phyloP scores from a whole-genome alignment of 2,329 filamentous ascomycete species.

The Aspergillus persii region DNA sequence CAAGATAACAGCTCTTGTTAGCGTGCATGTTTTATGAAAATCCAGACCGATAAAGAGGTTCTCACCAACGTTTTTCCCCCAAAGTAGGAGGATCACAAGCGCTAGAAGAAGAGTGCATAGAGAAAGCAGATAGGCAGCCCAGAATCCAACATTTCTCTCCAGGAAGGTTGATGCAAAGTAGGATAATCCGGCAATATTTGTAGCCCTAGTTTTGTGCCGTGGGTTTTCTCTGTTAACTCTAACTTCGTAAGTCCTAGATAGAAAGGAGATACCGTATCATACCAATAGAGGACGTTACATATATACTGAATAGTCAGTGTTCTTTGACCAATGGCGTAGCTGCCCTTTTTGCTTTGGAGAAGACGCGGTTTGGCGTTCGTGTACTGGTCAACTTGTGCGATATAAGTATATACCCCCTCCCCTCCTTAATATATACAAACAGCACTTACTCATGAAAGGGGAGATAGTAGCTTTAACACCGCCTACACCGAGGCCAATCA shows the following conservation, averaged over 20 bases:
- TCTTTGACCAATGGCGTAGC: slow-evolving; percentile 1
- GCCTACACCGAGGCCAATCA: slow-evolving; percentile 42
- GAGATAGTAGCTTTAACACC: slow-evolving; percentile 34
- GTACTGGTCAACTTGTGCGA: slow-evolving; percentile 30
- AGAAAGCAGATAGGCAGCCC: slow-evolving; percentile 17
- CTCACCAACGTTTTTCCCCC: not conserved
- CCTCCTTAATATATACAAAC: no score
- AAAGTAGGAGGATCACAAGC: slow-evolving; percentile 10
- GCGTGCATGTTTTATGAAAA: no score
- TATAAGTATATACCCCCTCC: no score
- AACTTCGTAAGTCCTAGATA: no score
- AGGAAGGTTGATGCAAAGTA: slow-evolving; percentile 15
- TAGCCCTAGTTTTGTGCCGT: slow-evolving; percentile 7
- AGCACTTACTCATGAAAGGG: slow-evolving; percentile 32
- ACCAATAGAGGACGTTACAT: slow-evolving; percentile 43
- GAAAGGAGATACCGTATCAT: not conserved
- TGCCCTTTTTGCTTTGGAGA: no score
- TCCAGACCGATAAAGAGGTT: not conserved
- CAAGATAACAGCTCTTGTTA: not conserved
- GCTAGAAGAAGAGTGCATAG: slow-evolving; percentile 13
- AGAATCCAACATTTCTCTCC: slow-evolving; percentile 20
- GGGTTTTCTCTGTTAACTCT: no score
- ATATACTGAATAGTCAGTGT: slow-evolving; percentile 37
- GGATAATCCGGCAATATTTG: slow-evolving; percentile 15
- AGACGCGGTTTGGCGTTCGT: slow-evolving; percentile 23